Percentiles rank a stretch among this genome's conserved stretches.
Evolutionary conservation across 345 rosid species (phyloP).

Genomic region (Hirschfeldia incana): DNA sequence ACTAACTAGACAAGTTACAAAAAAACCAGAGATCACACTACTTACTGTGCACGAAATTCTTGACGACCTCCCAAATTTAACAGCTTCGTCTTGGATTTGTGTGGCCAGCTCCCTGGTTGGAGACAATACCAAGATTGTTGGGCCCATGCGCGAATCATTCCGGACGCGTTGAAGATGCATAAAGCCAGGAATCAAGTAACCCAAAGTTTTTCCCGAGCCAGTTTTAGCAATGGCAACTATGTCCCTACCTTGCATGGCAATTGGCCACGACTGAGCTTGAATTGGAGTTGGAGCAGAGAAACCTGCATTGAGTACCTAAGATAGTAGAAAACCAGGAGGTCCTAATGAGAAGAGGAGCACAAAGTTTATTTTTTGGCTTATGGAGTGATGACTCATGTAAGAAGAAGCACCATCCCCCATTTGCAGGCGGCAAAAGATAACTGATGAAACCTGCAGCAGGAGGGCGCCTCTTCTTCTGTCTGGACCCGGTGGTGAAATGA

Average conservation of each 20-base stretch:
- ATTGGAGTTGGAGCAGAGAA: slow-evolving; percentile 96
- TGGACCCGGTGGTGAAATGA: slow-evolving; percentile 66
- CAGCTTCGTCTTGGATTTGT: slow-evolving; percentile 92
- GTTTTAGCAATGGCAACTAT: slow-evolving; percentile 97
- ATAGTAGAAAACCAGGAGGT: slow-evolving; percentile 63
- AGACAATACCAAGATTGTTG: slow-evolving; percentile 85
- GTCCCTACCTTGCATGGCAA: slow-evolving; percentile 86
- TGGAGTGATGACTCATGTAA: slow-evolving; percentile 59
- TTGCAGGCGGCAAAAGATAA: slow-evolving; percentile 72
- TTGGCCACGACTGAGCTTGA: slow-evolving; percentile 99
- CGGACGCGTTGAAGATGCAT: slow-evolving; percentile 68
- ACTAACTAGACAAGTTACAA: too few relatives aligned
- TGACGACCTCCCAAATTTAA: slow-evolving; percentile 88
- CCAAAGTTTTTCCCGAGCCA: slow-evolving; percentile 96
- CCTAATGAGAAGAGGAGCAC: slow-evolving; percentile 54
- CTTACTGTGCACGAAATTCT: slow-evolving; percentile 86
- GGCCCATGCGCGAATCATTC: slow-evolving; percentile 79
- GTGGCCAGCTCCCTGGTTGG: slow-evolving; percentile 99
- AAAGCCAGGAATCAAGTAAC: slow-evolving; percentile 90
- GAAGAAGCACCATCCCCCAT: slow-evolving; percentile 98
- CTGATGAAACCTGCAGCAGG: slow-evolving; percentile 86
- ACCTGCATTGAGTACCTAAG: slow-evolving; percentile 92
- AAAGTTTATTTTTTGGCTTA: slow-evolving; percentile 44
- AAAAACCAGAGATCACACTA: slow-evolving; percentile 3
- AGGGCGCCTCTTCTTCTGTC: slow-evolving; percentile 78